Evolutionary conservation across 2,329 filamentous ascomycete genomes (phyloP).

Genomic region (Penicillium sp.): DNA sequence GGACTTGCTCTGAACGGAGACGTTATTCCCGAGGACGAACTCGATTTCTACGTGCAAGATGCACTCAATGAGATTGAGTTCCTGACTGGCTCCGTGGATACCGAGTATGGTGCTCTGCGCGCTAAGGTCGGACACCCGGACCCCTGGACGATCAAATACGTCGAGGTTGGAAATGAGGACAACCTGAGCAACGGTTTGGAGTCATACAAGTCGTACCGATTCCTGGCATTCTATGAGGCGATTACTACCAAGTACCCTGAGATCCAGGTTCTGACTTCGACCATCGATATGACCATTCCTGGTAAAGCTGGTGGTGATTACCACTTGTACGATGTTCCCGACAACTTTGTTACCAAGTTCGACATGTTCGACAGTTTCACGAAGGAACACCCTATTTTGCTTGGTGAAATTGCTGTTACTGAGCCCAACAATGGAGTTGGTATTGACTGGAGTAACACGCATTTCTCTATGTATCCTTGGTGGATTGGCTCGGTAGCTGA

Average conservation of each 20-base stretch:
- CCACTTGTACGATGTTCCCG: conserved; percentile 54
- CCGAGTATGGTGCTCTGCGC: conserved; percentile 47
- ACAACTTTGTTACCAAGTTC: conserved; percentile 53
- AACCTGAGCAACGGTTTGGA: conserved; percentile 56
- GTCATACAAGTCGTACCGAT: conserved; percentile 55
- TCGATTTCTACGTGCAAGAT: conserved; percentile 35
- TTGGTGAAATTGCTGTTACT: conserved; percentile 30
- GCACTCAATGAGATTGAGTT: conserved; percentile 38
- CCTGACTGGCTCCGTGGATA: conserved; percentile 28
- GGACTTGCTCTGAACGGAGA: conserved; percentile 46
- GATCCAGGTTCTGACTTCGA: conserved; percentile 47
- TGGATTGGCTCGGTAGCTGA: conserved; percentile 64
- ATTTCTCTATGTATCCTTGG: conserved; percentile 52
- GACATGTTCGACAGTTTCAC: conserved; percentile 53
- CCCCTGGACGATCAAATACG: conserved; percentile 60
- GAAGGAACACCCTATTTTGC: conserved; percentile 24
- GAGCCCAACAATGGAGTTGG: conserved; percentile 48
- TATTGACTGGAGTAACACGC: conserved; percentile 46
- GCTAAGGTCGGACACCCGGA: conserved; percentile 61
- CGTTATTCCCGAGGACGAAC: conserved; percentile 38
- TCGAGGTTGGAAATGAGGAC: conserved; percentile 70
- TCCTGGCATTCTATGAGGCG: conserved; percentile 59
- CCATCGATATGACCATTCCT: conserved; percentile 28
- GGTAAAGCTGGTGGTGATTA: conserved; percentile 37
- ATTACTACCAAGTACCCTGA: conserved; percentile 58